Percentiles rank a stretch among this genome's conserved stretches.
Evolutionary conservation across 176 grass and related monocot species (phyloP).

Genomic region (Carex littledalei): DNA sequence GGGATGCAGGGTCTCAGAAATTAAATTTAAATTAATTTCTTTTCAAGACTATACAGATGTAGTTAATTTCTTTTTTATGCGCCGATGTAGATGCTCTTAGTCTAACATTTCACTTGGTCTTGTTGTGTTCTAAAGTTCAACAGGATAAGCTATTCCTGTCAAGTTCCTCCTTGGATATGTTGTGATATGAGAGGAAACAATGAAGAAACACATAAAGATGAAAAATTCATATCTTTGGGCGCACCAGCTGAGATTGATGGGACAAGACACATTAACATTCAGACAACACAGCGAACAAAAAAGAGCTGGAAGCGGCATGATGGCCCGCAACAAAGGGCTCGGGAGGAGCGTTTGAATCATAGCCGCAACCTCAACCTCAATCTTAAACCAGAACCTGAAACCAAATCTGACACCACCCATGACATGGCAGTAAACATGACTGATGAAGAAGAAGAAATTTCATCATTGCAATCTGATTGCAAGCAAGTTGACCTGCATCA

Average conservation of each 20-base stretch:
- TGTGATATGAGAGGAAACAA: conserved; percentile 75
- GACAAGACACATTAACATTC: conserved; percentile 48
- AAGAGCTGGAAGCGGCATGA: conserved; percentile 70
- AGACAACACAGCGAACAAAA: conserved; percentile 49
- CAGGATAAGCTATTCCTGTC: conserved; percentile 55
- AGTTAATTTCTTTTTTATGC: too few relatives aligned
- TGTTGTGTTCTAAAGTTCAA: conserved; percentile 57
- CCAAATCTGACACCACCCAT: conserved; percentile 20
- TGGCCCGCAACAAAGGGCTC: conserved; percentile 68
- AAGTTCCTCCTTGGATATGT: conserved; percentile 85
- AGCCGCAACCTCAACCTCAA: conserved; percentile 55
- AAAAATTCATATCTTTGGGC: conserved; percentile 31
- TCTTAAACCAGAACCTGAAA: conserved; percentile 28
- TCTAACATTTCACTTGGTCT: conserved; percentile 23
- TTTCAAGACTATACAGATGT: too few relatives aligned
- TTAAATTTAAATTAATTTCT: too few relatives aligned
- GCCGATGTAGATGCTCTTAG: background rate
- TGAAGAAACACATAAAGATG: conserved; percentile 34
- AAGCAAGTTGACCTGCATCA: background rate
- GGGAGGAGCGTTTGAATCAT: conserved; percentile 69
- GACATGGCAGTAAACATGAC: conserved; percentile 85
- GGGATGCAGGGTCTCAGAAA: too few relatives aligned
- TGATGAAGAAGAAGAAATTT: conserved; percentile 44
- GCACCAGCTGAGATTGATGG: conserved; percentile 36
- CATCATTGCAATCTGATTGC: conserved; percentile 1